Evolutionary conservation across 257 asterid species (phyloP).

Genomic region (Cruciata laevipes): DNA sequence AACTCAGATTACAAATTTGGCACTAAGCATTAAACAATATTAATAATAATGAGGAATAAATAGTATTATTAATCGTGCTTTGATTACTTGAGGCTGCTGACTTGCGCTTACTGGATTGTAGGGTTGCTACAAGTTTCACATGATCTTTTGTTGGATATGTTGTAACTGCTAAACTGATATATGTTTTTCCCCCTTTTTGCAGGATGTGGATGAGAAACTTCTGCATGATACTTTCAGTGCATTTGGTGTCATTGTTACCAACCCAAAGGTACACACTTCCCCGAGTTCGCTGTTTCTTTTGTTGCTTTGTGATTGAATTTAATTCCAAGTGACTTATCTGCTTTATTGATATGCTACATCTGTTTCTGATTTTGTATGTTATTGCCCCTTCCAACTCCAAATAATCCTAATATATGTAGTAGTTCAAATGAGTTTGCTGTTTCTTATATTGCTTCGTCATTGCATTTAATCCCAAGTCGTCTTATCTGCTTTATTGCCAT

Average conservation of each 20-base stretch:
- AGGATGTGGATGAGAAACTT: slow-evolving; percentile 98
- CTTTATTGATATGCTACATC: background rate
- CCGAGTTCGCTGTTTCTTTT: background rate
- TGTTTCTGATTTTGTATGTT: background rate
- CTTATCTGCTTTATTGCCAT: background rate
- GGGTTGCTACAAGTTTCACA: background rate
- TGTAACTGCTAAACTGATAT: slow-evolving; percentile 7
- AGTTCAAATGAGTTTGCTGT: background rate
- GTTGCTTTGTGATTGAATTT: background rate
- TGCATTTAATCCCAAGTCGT: background rate
- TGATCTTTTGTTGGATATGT: background rate
- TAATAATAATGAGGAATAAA: background rate
- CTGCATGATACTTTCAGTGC: slow-evolving; percentile 92
- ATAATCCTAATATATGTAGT: background rate
- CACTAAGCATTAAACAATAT: background rate
- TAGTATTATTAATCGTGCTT: background rate
- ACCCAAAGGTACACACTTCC: slow-evolving; percentile 60
- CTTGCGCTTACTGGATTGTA: background rate
- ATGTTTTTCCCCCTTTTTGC: slow-evolving; percentile 20
- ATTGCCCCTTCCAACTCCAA: background rate
- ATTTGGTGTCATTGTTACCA: slow-evolving; percentile 89
- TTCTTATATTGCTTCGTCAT: background rate
- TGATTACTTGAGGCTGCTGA: background rate
- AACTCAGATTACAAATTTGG: background rate
- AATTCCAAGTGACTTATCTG: background rate